phyloP scores from a whole-genome alignment of 2,329 filamentous ascomycete species.

The Cladosporium colombiae region DNA sequence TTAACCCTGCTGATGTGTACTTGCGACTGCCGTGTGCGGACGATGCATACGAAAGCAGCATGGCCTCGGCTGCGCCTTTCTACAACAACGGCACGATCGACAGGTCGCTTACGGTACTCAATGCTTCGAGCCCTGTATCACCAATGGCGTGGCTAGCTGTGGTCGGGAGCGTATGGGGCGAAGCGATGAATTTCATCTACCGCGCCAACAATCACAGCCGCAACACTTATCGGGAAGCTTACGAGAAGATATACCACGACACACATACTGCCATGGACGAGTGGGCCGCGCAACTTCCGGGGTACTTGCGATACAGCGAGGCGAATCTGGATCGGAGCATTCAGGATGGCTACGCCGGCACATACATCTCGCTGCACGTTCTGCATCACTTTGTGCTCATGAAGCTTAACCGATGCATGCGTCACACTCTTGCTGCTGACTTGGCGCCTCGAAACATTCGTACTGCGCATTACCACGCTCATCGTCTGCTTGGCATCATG shows the following conservation, averaged over 20 bases:
- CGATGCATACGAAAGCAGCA: conserved; percentile 62
- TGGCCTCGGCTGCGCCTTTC: conserved; percentile 58
- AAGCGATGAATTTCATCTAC: conserved; percentile 62
- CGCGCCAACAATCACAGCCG: conserved; percentile 50
- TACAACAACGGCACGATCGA: conserved; percentile 58
- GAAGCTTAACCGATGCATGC: conserved; percentile 64
- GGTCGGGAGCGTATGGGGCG: conserved; percentile 66
- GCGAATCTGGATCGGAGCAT: conserved; percentile 61
- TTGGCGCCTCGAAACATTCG: conserved; percentile 50
- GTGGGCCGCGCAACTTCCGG: conserved; percentile 62
- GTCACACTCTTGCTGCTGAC: conserved; percentile 46
- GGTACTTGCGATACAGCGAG: conserved; percentile 55
- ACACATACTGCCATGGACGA: conserved; percentile 54
- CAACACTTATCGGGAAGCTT: conserved; percentile 46
- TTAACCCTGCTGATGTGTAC: conserved; percentile 66
- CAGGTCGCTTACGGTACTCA: conserved; percentile 34
- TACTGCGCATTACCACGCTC: conserved; percentile 55
- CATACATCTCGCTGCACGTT: conserved; percentile 65
- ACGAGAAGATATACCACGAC: conserved; percentile 56
- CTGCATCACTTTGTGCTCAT: conserved; percentile 66
- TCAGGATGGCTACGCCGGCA: conserved; percentile 55
- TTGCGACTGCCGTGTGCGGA: conserved; percentile 65
- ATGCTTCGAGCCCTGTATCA: conserved; percentile 45
- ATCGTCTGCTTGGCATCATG: conserved; percentile 50
- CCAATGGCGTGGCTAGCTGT: conserved; percentile 63